phyloP scores from a whole-genome alignment of 73 alveolate species.

The Paramecium primaurelia region DNA sequence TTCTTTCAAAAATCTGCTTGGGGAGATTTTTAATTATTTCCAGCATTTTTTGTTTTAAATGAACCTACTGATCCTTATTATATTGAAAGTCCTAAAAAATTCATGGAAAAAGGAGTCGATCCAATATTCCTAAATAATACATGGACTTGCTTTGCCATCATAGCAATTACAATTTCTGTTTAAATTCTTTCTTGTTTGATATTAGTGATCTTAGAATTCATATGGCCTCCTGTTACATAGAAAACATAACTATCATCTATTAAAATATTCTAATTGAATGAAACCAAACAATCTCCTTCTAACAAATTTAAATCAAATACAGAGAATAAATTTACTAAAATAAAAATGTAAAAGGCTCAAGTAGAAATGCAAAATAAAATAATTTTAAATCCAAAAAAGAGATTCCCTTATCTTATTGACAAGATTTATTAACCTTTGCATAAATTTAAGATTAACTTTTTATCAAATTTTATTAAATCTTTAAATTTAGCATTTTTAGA shows the following conservation, averaged over 20 bases:
- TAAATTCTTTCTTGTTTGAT: neutral
- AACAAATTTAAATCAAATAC: neutral
- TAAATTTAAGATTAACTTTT: neutral
- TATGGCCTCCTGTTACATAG: neutral
- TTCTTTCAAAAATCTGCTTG: neutral
- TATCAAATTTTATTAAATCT: neutral
- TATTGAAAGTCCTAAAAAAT: neutral
- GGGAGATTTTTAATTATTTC: neutral
- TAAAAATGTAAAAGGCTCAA: neutral
- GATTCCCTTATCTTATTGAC: neutral
- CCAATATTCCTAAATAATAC: neutral
- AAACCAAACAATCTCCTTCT: neutral
- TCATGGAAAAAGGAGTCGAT: neutral
- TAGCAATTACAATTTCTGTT: neutral
- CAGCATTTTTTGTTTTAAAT: neutral
- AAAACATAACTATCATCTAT: neutral
- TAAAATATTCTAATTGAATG: neutral
- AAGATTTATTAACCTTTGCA: neutral
- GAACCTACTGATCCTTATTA: slow-evolving; percentile 5
- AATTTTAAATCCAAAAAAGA: neutral
- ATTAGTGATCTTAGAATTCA: neutral
- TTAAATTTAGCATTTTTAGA: slow-evolving; percentile 3
- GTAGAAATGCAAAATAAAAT: neutral
- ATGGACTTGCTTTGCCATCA: neutral
- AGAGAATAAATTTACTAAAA: neutral